Evolutionary conservation across 1,139 yeast species (phyloP), one percentile per base, ranked within the genome.

Genomic region (Lodderomyces jiufengensis): DNA sequence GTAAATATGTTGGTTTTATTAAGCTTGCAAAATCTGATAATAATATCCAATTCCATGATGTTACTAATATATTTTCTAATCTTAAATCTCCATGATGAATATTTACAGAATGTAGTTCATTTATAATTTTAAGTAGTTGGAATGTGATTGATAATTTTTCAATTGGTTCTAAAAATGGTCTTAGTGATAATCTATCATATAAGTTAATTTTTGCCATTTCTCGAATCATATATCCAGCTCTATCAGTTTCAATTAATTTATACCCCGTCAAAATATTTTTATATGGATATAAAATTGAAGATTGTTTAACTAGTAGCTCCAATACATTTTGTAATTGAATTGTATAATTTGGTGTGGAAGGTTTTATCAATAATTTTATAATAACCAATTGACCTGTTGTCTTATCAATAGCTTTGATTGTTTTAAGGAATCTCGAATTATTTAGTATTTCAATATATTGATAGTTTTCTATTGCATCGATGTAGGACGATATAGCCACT

Each of bases 41-140:
- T 46, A 83, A 63, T 1, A 81, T 65, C 96, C 97, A 90, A 55
- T 87, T 84, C 84, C 95, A 85, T 16, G 94, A 78, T 0, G 95
- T 84, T 2, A 88, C 82, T 40, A 94, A 61, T 18, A 90, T 75
- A 57, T 94, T 94, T 57, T 92, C 98, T 2, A 90, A 69, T 57
- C 92, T 88, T 46, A 94, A 70, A 61, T 94, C 98, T 3, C 98
- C 98, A 58, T 94, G 99, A 42, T 64, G 74, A 1, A 86, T 70
- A 5, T 67, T 70, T 25, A 70, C 57, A 11, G 57, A 50, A 55
- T 94, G 98, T 38, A 92, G 69, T 32, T 76, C 76, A 2, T 71
- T 64, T 20, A 90, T 50, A 0, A 82, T 73, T 13, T 70, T 66
- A 27, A 92, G 57, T 42, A 92, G 60, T 54, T 94, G 99, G 51